Conservation (phyloP, 2,329 filamentous ascomycete species). For the Hymenoscyphus albidus region DNA sequence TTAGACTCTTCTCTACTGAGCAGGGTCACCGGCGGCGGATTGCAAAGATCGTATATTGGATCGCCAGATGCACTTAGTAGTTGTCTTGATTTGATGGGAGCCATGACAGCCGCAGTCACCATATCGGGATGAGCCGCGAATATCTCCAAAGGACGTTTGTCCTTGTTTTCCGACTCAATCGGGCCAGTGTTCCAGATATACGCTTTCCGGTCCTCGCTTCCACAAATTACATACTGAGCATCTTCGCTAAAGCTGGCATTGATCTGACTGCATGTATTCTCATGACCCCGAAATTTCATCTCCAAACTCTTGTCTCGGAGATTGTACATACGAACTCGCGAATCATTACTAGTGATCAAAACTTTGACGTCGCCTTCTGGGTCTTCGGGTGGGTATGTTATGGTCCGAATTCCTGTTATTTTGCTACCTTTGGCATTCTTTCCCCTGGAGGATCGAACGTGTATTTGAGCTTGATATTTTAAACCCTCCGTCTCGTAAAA, state of each 20-base stretch:
- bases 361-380: constrained; percentile 67
- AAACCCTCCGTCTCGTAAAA: constrained; percentile 93
- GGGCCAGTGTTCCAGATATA: constrained; percentile 81
- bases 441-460: constrained; percentile 87
- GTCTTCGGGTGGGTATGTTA: constrained; percentile 53
- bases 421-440: constrained; percentile 96
- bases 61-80: constrained; percentile 75
- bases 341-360: constrained; percentile 92
- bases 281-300: constrained; percentile 85
- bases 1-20: constrained; percentile 67
- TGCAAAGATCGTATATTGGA: constrained; percentile 94
- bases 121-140: constrained; percentile 89
- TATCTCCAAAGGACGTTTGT: constrained; percentile 79
- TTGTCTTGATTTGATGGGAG: constrained; percentile 72
- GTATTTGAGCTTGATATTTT: constrained; percentile 78
- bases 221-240: constrained; percentile 80
- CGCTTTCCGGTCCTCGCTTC: constrained; percentile 84
- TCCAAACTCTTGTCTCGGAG: constrained; percentile 80
- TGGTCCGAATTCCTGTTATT: constrained; percentile 88
- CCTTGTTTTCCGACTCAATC: constrained; percentile 53
- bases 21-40: constrained; percentile 83
- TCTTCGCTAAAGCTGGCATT: constrained; percentile 86
- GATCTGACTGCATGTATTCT: constrained; percentile 88
- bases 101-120: constrained; percentile 84
- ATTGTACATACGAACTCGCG: constrained; percentile 84